Evolutionary conservation across 768 basidiomycete genomes (phyloP).

Genomic region (Leccinum incarnatum): DNA sequence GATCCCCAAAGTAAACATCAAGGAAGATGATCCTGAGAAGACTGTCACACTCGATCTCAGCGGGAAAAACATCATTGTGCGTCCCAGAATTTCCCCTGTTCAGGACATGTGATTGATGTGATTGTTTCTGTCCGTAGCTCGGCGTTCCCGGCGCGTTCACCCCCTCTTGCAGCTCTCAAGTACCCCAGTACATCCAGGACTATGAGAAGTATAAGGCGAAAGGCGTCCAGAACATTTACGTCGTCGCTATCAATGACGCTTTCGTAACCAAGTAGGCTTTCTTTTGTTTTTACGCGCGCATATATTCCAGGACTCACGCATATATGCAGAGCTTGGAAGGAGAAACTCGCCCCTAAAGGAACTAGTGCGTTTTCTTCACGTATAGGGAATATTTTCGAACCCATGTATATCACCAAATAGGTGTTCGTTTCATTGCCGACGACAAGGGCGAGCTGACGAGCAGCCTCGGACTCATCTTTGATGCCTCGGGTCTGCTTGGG

Average conservation of each 20-base stretch:
- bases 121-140: conserved; percentile 40
- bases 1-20: conserved; percentile 52
- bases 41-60: conserved; percentile 43
- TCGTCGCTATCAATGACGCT: conserved; percentile 76
- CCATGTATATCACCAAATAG: conserved; percentile 27
- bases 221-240: conserved; percentile 67
- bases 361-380: conserved; percentile 40
- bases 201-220: conserved; percentile 74
- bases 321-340: conserved; percentile 60
- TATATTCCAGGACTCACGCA: conserved; percentile 7
- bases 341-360: conserved; percentile 52
- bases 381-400: conserved; percentile 4
- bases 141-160: conserved; percentile 80
- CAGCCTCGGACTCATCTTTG: conserved; percentile 57
- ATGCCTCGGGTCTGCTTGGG: conserved; percentile 61
- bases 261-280: conserved; percentile 55
- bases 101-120: neutral
- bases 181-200: conserved; percentile 60
- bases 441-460: conserved; percentile 60
- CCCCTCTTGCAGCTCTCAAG: conserved; percentile 63
- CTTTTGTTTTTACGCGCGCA: neutral
- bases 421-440: conserved; percentile 62
- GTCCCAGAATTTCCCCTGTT: conserved; percentile 17
- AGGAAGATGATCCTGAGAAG: conserved; percentile 53
- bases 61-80: conserved; percentile 64